Base-by-base conservation (phyloP, 371 early-diverging fungal genomes). In the Mortierella sp. region DNA sequence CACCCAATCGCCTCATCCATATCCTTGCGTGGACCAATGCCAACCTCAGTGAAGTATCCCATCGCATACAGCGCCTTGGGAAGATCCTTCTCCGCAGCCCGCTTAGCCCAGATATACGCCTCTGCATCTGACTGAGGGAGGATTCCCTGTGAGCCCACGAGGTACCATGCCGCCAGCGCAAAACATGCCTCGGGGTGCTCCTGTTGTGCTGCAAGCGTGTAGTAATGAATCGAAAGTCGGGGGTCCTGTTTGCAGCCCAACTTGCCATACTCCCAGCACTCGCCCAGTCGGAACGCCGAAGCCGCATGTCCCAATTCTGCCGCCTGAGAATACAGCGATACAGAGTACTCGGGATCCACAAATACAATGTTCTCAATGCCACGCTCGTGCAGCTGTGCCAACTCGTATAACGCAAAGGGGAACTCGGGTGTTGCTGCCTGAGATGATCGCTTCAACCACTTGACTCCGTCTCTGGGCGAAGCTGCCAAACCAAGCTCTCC, bases 31-130 rank as follows among this genome's bases (percentile, higher is more conserved):
- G 92, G 89, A 31, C 97, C 97, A 79, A 96, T 95, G 24, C 96
- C 96, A 60, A 84, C 92, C 86, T 97, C 97, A 38, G 93, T 92
- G 75, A 95, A 96, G 76, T 96, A 96, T 16, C 96, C 97, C 31
- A 97, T 93, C 24, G 97, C 96, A 88, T 96, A 97, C 83, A 96
- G 94, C 9, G 97, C 98, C 83, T 96, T 96, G 14, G 96, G 94
- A 45, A 96, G 78, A 14, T 95, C 96, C 84, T 96, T 95, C 77
- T 96, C 96, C 13, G 98, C 98, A 9, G 97, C 96, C 68, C 95
- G 91, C 73, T 91, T 91, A 16, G 97, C 96, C 97, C 97, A 97
- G 24, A 95, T 80, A 85, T 96, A 97, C 8, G 98, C 97, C 84
- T 96, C 96, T 65, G 92, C 92, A 83, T 97, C 97, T 31, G 92